Evolutionary conservation across 306 rosid genomes (phyloP).

Genomic region (Fragaria vesca): DNA sequence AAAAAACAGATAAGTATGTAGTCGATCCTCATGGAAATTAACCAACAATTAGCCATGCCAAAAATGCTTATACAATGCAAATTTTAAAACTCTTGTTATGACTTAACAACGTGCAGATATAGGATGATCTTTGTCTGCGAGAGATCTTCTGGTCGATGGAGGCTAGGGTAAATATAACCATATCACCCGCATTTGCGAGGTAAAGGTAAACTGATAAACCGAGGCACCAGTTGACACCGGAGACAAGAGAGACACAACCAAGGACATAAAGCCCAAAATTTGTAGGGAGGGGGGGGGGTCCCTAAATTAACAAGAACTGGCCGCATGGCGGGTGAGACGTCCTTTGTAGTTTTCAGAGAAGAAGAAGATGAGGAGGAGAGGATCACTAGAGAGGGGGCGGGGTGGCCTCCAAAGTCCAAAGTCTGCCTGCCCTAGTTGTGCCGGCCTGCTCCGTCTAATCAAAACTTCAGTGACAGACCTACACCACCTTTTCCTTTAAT

Average conservation of each 20-base stretch:
- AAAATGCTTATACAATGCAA: not conserved
- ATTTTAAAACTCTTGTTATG: not conserved
- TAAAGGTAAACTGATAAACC: not conserved
- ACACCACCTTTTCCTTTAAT: conserved; percentile 25
- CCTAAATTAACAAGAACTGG: not conserved
- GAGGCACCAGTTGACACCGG: not conserved
- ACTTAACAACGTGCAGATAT: not conserved
- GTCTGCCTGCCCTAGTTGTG: conserved; percentile 29
- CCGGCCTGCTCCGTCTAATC: conserved; percentile 45
- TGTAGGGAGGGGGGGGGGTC: not conserved
- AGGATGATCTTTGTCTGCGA: not conserved
- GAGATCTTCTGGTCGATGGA: not conserved
- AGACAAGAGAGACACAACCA: not conserved
- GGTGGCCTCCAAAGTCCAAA: conserved; percentile 21
- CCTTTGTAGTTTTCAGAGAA: not conserved
- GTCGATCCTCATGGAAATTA: not conserved
- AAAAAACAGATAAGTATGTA: no score
- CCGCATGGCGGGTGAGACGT: not conserved
- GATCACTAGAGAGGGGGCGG: conserved; percentile 3
- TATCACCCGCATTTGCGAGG: not conserved
- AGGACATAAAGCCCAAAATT: not conserved
- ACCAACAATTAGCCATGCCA: not conserved
- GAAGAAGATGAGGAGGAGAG: not conserved
- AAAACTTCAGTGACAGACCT: conserved; percentile 22
- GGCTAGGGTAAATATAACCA: not conserved